Evolutionary conservation across 108 stramenopile species (phyloP), one percentile per base, ranked within the genome.

Genomic region (Poteriospumella lacustris): DNA sequence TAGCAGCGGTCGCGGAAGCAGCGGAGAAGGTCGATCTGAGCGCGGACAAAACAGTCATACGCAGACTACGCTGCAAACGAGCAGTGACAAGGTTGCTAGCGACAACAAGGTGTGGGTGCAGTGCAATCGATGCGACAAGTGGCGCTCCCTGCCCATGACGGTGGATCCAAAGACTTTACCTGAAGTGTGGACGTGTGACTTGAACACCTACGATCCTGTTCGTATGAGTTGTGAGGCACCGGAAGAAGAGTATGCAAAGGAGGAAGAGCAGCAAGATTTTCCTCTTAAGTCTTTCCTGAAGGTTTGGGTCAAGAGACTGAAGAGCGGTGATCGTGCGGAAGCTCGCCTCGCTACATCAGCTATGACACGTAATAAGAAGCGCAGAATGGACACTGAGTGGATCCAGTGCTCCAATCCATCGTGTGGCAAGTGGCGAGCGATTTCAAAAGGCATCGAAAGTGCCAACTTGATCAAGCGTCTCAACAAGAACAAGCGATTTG

Each of bases 381-480:
- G 60, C 12, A 64, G 36, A 64, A 34, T 24, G 3, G 70, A 73
- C 5, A 34, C 36, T 36, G 70, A 73, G 33, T 73, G 70, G 70
- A 73, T 73, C 24, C 36, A 34, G 5, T 73, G 70, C 42, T 34
- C 40, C 36, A 73, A 73, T 56, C 70, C 70, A 12, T 52, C 44
- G 26, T 73, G 70, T 73, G 70, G 70, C 70, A 73, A 73, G 41
- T 73, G 70, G 70, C 70, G 70, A 12, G 70, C 70, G 28, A 26
- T 44, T 39, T 3, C 5, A 34, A 3, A 34, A 19, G 31, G 19
- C 31, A 42, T 73, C 42, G 70, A 73, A 12, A 12, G 40, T 9
- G 36, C 5, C 43, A 34, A 9, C 5, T 26, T 73, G 24, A 34
- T 73, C 31, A 39, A 3, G 12, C 38, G 33, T 5, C 36, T 44